Evolutionary conservation across 345 rosid genomes (phyloP), one percentile per base, ranked within the genome.

Genomic region (Eucalyptus erythrocorys): DNA sequence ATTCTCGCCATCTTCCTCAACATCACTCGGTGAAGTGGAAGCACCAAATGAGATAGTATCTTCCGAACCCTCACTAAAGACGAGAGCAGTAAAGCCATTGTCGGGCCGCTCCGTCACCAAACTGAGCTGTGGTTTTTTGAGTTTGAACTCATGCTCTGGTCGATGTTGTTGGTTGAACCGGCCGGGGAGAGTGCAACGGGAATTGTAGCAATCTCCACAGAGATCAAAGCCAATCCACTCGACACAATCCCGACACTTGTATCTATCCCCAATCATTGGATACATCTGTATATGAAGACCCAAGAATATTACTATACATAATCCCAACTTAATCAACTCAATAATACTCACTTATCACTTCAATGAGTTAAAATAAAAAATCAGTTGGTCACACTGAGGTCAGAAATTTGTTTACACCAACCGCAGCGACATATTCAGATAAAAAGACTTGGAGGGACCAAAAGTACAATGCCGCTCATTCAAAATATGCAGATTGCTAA

Each of bases 151-250:
- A 90, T 97, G 99, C 48, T 96, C 98, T 32, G 97, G 94, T 45
- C 93, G 95, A 93, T 97, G 99, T 87, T 95, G 95, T 91, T 97
- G 98, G 91, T 96, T 97, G 91, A 97, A 97, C 82, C 99, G 94
- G 80, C 99, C 99, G 5, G 98, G 95, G 87, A 90, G 93, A 90
- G 92, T 95, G 13, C 94, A 92, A 81, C 89, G 76, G 86, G 94
- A 93, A 87, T 92, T 93, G 90, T 94, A 96, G 92, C 98, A 97
- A 85, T 93, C 95, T 90, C 95, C 94, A 89, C 99, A 96, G 48
- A 97, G 98, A 91, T 97, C 98, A 89, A 95, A 97, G 37, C 99
- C 99, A 3, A 92, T 68, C 19, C 19, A 6, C 88, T 96, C 98
- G 50, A 89, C 88, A 86, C 99, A 97, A 89, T 94, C 96, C 87